A percentile compares a stretch with the other conserved stretches of the same genome.
Conservation (phyloP, 257 asterid genomes). For the Petunia axillaris region DNA sequence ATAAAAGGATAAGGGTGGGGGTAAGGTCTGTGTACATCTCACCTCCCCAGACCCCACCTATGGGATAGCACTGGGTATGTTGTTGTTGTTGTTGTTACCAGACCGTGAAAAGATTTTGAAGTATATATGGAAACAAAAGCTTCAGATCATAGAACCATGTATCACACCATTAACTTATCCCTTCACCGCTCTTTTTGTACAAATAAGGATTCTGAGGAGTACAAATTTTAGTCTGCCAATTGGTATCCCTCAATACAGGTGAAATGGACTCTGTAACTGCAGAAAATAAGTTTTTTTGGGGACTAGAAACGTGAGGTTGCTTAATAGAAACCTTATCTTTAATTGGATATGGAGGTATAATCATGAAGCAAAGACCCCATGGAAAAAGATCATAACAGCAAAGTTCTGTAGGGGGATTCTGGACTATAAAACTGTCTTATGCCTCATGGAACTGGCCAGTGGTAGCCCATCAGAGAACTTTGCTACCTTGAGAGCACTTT, state of each 20-base stretch:
- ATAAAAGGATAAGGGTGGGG: too few relatives aligned
- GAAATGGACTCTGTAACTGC: not conserved
- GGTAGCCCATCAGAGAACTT: not conserved
- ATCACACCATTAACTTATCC: not conserved
- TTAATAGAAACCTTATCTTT: not conserved
- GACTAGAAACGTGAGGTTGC: not conserved
- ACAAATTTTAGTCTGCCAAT: constrained; percentile 2
- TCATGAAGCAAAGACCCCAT: not conserved
- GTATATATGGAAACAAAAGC: not conserved
- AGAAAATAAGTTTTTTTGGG: not conserved
- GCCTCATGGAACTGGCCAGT: not conserved
- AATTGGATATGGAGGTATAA: not conserved
- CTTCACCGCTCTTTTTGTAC: constrained; percentile 13
- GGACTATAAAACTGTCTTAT: not conserved
- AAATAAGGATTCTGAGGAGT: not conserved
- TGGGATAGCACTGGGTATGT: not conserved
- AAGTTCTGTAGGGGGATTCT: not conserved
- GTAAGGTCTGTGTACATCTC: too few relatives aligned
- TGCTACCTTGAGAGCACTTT: constrained; percentile 8
- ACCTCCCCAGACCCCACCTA: not conserved
- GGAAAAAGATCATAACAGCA: not conserved
- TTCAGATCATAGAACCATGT: not conserved
- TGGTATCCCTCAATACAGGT: not conserved
- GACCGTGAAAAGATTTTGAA: not conserved
- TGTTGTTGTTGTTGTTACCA: not conserved